Conservation (phyloP, 1,139 yeast genomes). For the Kurtzmaniella quercitrusa region DNA sequence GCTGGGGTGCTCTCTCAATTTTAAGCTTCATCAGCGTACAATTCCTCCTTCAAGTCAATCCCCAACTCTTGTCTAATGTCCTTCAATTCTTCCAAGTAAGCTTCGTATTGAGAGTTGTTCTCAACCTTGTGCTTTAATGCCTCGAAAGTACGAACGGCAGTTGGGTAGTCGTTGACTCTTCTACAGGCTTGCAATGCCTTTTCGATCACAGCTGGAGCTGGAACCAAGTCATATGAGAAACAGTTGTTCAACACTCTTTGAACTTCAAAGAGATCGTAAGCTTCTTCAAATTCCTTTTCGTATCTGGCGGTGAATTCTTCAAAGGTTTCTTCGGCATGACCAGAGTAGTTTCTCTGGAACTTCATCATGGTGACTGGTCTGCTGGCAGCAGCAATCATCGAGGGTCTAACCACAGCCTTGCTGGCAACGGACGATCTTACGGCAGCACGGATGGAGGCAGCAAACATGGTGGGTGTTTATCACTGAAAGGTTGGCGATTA, state of each 20-base stretch:
- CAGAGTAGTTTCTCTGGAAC: constrained; percentile 62
- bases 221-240: constrained; percentile 96
- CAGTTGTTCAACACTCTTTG: constrained; percentile 88
- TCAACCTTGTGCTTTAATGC: constrained; percentile 94
- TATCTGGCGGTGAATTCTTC: constrained; percentile 92
- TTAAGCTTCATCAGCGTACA: constrained; percentile 42
- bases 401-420: constrained; percentile 18
- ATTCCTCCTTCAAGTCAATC: constrained; percentile 89
- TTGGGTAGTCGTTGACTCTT: constrained; percentile 98
- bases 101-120: constrained; percentile 87
- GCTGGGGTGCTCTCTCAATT: not conserved
- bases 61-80: constrained; percentile 91
- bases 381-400: constrained; percentile 9
- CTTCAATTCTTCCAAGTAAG: constrained; percentile 92
- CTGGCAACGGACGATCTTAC: constrained; percentile 34
- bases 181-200: constrained; percentile 97
- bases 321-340: constrained; percentile 74
- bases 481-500: not conserved
- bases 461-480: constrained; percentile 30
- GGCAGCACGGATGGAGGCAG: constrained; percentile 52
- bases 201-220: constrained; percentile 94
- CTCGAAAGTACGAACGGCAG: constrained; percentile 97
- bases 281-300: constrained; percentile 96
- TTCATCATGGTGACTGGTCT: constrained; percentile 10
- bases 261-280: constrained; percentile 96